These are phyloP conservation scores for Pseudocercospora cruenta DNA, from an alignment of 2,329 filamentous ascomycete species.

Conservation along the genomic window DNA sequence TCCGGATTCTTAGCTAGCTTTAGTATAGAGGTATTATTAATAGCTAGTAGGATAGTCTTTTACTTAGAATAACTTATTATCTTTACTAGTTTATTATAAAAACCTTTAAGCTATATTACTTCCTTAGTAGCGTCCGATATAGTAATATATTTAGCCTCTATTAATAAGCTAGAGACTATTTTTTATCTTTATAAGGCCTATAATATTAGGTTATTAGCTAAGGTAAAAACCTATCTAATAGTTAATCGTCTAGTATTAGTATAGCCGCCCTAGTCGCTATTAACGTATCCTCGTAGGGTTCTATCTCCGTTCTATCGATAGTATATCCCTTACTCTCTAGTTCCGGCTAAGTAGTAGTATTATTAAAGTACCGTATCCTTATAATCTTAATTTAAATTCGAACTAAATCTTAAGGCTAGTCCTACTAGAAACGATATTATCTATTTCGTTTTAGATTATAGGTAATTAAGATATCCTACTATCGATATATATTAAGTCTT, in stretches of 20 bases:
- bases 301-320: not conserved
- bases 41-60: not conserved
- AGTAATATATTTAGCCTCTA: not conserved
- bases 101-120: conserved; percentile 2
- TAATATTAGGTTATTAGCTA: not conserved
- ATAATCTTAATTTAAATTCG: conserved; percentile 1
- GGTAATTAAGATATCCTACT: conserved; percentile 2
- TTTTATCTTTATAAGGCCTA: not conserved
- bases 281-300: not conserved
- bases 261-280: not conserved
- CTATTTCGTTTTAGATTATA: conserved; percentile 1
- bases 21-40: not conserved
- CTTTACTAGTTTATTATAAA: not conserved
- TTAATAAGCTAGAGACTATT: not conserved
- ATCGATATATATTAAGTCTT: not conserved
- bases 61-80: not conserved
- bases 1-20: conserved; percentile 5
- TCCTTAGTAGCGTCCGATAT: no score
- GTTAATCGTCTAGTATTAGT: not conserved
- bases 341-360: not conserved
- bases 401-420: not conserved
- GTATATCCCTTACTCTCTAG: not conserved
- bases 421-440: not conserved
- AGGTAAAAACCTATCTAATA: not conserved
- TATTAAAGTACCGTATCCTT: not conserved